phyloP scores from a whole-genome alignment of 441 rosid genomes.

The Capsella rubella region DNA sequence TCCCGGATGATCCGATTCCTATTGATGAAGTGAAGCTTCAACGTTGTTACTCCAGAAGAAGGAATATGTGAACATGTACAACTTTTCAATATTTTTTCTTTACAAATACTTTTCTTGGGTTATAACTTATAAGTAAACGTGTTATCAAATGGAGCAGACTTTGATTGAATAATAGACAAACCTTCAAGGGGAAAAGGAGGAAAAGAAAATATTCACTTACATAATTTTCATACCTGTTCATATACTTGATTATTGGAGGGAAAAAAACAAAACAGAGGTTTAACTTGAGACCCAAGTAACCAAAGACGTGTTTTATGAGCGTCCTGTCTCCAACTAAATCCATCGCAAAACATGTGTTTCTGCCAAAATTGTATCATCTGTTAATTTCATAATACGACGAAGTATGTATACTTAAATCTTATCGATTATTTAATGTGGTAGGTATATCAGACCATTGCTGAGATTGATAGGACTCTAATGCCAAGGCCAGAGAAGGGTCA shows the following conservation, averaged over 20 bases:
- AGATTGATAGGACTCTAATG: neutral
- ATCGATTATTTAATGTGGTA: neutral
- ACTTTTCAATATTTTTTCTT: neutral
- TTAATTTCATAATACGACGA: neutral
- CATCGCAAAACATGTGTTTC: neutral
- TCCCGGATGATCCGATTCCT: constrained; percentile 54
- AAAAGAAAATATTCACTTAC: too few relatives aligned
- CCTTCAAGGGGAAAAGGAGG: too few relatives aligned
- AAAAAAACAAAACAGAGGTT: too few relatives aligned
- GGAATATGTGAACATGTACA: constrained; percentile 40
- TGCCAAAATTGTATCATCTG: neutral
- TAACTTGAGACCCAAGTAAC: neutral
- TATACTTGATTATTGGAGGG: too few relatives aligned
- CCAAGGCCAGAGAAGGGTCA: neutral
- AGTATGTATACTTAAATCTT: neutral
- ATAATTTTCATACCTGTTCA: too few relatives aligned
- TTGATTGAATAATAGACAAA: neutral
- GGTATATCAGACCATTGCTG: neutral
- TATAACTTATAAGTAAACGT: constrained; percentile 5
- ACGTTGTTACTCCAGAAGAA: constrained; percentile 50
- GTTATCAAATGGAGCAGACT: neutral
- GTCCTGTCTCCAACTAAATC: neutral
- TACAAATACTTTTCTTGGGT: constrained; percentile 32
- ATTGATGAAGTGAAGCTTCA: constrained; percentile 50
- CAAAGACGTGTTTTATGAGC: neutral